Base-by-base conservation (phyloP, 139 green algal genomes). In the Raphidocelis subcapitata region DNA sequence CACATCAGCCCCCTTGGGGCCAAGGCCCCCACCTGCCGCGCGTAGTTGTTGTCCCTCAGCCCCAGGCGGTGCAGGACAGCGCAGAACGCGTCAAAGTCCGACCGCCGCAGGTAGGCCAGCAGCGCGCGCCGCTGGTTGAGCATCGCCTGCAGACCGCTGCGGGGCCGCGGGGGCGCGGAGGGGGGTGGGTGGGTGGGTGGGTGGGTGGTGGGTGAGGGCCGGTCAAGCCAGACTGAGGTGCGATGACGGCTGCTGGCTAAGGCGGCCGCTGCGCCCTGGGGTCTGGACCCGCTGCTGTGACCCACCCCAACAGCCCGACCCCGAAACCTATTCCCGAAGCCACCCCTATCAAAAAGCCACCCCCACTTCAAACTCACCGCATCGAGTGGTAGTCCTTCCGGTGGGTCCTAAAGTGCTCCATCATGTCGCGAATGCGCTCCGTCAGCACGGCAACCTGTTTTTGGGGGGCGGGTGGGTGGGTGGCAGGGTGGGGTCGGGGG, bases 391-490 rank as follows among this genome's bases (percentile, higher is more conserved):
- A 37, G 59, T 83, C 61, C 35, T 85, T 84, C 5, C 67, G 66
- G 62, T 80, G 72, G 24, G 51, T 32, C 63, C 80, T 32, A 47
- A 85, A 85, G 55, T 81, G 64, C n/a, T 52, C 31, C 29, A 70
- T 55, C 37, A 82, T 65, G 59, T 82, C 75, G 29, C 80, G 62
- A 2, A 89, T 81, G 24, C 75, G 71, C 15, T 85, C 69, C 24
- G 84, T 89, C 80, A 77, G 77, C 37, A 86, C 2, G 1, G 84
- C 84, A 20, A 89, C 84, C n/a, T n/a, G n/a, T n/a, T n/a, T n/a
- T n/a, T n/a, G n/a, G n/a, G n/a, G n/a, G n/a, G n/a, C n/a, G n/a
- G n/a, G n/a, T n/a, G n/a, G n/a, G n/a, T n/a, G n/a, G n/a, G n/a
- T n/a, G n/a, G n/a, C n/a, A n/a, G n/a, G n/a, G n/a, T n/a, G n/a